These are phyloP conservation scores for Triangularia verruculosa DNA, from an alignment of 2,329 filamentous ascomycete species.

Conservation along the genomic window DNA sequence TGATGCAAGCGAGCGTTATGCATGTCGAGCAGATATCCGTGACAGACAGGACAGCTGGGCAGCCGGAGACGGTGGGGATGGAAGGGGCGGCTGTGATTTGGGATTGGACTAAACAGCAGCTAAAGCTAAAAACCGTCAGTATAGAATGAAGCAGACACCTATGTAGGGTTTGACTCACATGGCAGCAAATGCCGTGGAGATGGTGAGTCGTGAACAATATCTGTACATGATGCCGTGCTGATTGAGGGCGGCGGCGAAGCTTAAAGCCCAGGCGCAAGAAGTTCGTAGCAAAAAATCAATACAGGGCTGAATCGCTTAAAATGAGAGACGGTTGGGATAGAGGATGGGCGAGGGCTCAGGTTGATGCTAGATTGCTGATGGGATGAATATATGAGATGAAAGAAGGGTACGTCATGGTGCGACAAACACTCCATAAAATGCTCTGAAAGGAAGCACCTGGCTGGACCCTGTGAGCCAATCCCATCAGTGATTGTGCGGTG, in stretches of 20 bases:
- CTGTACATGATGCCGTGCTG: slow-evolving; percentile 3
- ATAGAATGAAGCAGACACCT: neutral
- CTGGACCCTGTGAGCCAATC: neutral
- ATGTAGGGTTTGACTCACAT: slow-evolving; percentile 13
- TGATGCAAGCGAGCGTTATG: slow-evolving; percentile 23
- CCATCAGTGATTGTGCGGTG: neutral
- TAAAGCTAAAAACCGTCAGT: neutral
- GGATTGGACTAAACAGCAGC: neutral
- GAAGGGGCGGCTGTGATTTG: slow-evolving; percentile 6
- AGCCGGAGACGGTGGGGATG: slow-evolving; percentile 19
- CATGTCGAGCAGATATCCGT: slow-evolving; percentile 25
- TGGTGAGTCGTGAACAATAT: neutral
- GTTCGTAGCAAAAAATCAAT: neutral
- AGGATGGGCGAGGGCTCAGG: no score
- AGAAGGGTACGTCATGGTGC: slow-evolving; percentile 12
- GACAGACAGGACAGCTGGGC: slow-evolving; percentile 25
- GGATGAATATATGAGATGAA: neutral
- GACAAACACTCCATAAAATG: neutral
- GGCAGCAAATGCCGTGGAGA: neutral
- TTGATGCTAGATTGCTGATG: no score
- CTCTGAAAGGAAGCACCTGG: neutral
- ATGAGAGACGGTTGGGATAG: neutral
- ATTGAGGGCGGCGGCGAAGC: neutral
- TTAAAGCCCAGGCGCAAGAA: neutral
- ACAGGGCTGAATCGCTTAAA: no score